These are phyloP conservation scores for Diospyros kaki DNA, from an alignment of 148 eudicot species.

Conservation along the genomic window DNA sequence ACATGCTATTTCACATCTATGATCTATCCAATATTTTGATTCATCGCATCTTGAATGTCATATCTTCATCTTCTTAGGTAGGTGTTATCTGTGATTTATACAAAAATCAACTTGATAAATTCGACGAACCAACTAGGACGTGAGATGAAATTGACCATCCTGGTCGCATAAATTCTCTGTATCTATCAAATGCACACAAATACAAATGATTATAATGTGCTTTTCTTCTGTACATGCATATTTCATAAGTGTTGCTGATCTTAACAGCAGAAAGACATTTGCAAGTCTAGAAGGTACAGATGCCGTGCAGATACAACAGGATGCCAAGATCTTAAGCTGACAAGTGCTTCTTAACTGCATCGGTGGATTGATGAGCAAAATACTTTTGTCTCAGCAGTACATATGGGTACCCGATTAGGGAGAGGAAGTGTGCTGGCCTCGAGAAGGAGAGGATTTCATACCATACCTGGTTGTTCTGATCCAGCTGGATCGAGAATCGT, in stretches of 20 bases:
- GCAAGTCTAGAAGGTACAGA: neutral
- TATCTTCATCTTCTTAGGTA: too few relatives aligned
- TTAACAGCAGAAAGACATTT: neutral
- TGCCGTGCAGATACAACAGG: neutral
- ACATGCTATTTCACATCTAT: too few relatives aligned
- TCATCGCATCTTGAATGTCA: too few relatives aligned
- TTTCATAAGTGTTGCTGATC: neutral
- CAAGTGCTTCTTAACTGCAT: constrained; percentile 61
- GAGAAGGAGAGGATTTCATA: constrained; percentile 90
- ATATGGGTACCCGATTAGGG: constrained; percentile 73
- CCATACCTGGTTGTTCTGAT: constrained; percentile 82
- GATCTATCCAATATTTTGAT: too few relatives aligned
- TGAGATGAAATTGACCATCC: too few relatives aligned
- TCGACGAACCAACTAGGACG: too few relatives aligned
- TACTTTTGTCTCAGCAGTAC: constrained; percentile 68
- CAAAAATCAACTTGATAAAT: too few relatives aligned
- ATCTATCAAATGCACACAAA: too few relatives aligned
- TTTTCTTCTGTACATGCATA: neutral
- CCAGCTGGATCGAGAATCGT: constrained; percentile 78
- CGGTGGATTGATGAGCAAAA: constrained; percentile 60
- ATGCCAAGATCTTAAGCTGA: constrained; percentile 24
- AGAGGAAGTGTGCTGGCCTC: constrained; percentile 74
- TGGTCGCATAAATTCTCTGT: too few relatives aligned
- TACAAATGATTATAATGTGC: neutral
- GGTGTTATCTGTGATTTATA: too few relatives aligned